Evolutionary conservation across 2,329 filamentous ascomycete species (phyloP).

Genomic region (Monilinia aucupariae): DNA sequence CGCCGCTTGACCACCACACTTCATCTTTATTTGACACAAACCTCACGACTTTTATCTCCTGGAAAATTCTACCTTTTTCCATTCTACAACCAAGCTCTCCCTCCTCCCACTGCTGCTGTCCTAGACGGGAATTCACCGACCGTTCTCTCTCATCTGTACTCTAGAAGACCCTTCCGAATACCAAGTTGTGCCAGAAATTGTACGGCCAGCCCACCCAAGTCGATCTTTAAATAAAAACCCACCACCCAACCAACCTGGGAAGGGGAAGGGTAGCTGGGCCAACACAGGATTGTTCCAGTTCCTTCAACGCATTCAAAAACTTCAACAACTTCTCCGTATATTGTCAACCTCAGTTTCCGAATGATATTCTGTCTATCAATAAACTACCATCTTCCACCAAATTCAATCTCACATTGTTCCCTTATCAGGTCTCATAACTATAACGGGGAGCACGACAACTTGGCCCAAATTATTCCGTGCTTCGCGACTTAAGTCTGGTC

Average conservation of each 20-base stretch:
- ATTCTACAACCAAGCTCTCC: no score
- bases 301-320: background rate
- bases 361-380: slow-evolving; percentile 12
- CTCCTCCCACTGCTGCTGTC: no score
- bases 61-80: no score
- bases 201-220: background rate
- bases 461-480: background rate
- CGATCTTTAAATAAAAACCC: background rate
- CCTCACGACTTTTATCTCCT: no score
- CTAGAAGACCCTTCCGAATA: background rate
- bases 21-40: no score
- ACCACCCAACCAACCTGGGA: no score
- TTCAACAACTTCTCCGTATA: background rate
- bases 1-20: no score
- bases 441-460: background rate
- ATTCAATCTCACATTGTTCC: background rate
- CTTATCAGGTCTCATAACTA: background rate
- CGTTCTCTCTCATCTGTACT: no score
- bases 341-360: slow-evolving; percentile 2
- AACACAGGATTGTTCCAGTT: slow-evolving; percentile 9
- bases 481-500: slow-evolving; percentile 1
- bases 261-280: slow-evolving; percentile 10
- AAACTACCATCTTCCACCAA: background rate
- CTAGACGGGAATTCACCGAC: no score
- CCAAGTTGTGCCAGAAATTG: background rate